These are phyloP conservation scores for Colletotrichum caudatum DNA, from an alignment of 2,329 filamentous ascomycete genomes.

Conservation along the genomic window DNA sequence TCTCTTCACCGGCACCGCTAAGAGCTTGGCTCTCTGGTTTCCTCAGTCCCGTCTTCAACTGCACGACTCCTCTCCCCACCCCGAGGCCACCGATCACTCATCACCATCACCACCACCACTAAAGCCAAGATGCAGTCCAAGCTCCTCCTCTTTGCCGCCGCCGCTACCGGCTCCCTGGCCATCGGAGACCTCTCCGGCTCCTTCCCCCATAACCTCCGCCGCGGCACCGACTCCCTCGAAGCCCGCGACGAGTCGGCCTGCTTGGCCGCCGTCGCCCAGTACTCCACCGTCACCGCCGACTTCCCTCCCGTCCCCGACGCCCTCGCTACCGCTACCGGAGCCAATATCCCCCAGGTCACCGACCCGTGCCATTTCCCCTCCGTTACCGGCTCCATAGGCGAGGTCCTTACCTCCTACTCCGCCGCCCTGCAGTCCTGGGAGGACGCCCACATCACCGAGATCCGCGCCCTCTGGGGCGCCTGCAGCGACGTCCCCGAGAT, in stretches of 20 bases:
- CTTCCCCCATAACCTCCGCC: conserved; percentile 20
- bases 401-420: conserved; percentile 45
- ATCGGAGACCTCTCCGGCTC: conserved; percentile 29
- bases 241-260: conserved; percentile 32
- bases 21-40: neutral
- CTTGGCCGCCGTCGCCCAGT: conserved; percentile 32
- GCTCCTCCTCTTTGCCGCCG: conserved; percentile 26
- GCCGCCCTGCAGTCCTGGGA: conserved; percentile 46
- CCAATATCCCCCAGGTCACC: conserved; percentile 39
- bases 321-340: conserved; percentile 44
- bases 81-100: neutral
- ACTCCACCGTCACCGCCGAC: conserved; percentile 39
- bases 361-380: conserved; percentile 46
- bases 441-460: conserved; percentile 39
- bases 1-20: neutral
- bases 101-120: neutral
- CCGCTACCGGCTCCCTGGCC: conserved; percentile 24
- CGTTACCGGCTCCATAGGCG: conserved; percentile 46
- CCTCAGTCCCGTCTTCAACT: neutral
- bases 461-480: conserved; percentile 44
- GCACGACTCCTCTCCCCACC: neutral
- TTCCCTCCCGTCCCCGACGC: conserved; percentile 43
- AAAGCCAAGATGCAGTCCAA: conserved; percentile 35
- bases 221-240: conserved; percentile 15
- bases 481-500: conserved; percentile 47